Evolutionary conservation across 805 yeast species (phyloP), one percentile per base, ranked within the genome.

Genomic region (Suhomyces faveliae): DNA sequence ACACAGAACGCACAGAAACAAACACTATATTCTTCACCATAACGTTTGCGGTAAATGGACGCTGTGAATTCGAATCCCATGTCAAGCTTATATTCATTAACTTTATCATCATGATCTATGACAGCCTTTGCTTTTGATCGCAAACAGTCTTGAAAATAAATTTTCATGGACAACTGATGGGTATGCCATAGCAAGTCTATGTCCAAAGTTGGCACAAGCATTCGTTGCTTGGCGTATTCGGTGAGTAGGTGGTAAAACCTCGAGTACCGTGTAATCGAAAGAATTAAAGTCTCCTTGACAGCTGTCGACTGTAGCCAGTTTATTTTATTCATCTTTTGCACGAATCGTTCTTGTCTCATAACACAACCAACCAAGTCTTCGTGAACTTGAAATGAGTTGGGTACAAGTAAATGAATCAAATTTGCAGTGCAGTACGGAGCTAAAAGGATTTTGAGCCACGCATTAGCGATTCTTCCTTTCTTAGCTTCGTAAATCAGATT

Each of bases 141-240:
- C 13, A 33, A 29, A 42, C 59, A 53, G 17, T 49, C 51, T 9
- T 20, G 22, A 33, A 56, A 51, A 43, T 62, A 61, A 25, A 45
- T 35, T 38, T 41, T 42, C 46, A 51, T 45, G 8, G 52, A 35
- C 15, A 63, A 51, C 37, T 59, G 64, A 42, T 63, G 66, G 3
- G 68, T 63, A 35, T 57, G 64, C 68, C 68, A 62, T 3, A 61
- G 38, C 40, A 63, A 50, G 35, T 62, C 66, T 22, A 63, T 61
- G 37, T 63, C 67, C 40, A 63, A 49, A 4, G 66, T 61, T 0
- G 68, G 67, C 1, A 61, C 61, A 12, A 54, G 38, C 47, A 45
- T 51, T 9, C 39, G 27, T 11, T 33, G 38, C 2, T 24, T 30
- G 29, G 46, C 49, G 21, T 39, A 8, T 1, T 9, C 5, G 1